These are phyloP conservation scores for Salix caprea DNA, from an alignment of 345 rosid species.

Conservation along the genomic window DNA sequence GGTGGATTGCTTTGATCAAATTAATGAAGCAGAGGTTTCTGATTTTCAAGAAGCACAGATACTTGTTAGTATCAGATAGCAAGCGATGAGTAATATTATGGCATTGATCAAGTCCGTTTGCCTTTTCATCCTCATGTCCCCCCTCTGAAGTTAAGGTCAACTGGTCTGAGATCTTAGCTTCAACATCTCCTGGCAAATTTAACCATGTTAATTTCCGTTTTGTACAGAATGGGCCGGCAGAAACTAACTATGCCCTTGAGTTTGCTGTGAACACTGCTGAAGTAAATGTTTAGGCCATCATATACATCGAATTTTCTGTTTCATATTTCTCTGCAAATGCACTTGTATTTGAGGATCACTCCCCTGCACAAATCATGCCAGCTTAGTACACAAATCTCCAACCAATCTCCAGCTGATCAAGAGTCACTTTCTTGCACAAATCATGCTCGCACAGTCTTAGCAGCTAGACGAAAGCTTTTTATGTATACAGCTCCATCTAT, in stretches of 20 bases:
- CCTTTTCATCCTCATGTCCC: conserved; percentile 15
- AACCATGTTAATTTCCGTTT: background rate
- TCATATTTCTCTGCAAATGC: background rate
- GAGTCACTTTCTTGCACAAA: too few relatives aligned
- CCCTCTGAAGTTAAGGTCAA: conserved; percentile 12
- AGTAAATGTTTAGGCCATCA: conserved; percentile 3
- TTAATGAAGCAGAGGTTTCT: conserved; percentile 50
- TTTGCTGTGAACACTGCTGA: conserved; percentile 29
- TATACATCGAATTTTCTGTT: background rate
- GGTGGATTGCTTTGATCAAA: conserved; percentile 30
- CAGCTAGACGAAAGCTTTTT: too few relatives aligned
- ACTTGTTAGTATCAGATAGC: conserved; percentile 35
- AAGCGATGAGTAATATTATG: background rate
- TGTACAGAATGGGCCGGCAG: conserved; percentile 28
- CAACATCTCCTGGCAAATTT: background rate
- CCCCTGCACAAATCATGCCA: too few relatives aligned
- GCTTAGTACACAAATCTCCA: too few relatives aligned
- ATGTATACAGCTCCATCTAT: too few relatives aligned
- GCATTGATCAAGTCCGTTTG: background rate
- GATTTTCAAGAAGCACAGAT: conserved; percentile 49
- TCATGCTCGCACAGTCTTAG: too few relatives aligned
- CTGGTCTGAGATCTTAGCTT: background rate
- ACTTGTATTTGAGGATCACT: background rate
- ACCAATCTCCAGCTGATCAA: too few relatives aligned
- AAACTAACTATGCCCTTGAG: conserved; percentile 32